Percentiles rank a stretch among this genome's conserved stretches.
Evolutionary conservation across 306 rosid genomes (phyloP).

Genomic region (Trifolium pratense): DNA sequence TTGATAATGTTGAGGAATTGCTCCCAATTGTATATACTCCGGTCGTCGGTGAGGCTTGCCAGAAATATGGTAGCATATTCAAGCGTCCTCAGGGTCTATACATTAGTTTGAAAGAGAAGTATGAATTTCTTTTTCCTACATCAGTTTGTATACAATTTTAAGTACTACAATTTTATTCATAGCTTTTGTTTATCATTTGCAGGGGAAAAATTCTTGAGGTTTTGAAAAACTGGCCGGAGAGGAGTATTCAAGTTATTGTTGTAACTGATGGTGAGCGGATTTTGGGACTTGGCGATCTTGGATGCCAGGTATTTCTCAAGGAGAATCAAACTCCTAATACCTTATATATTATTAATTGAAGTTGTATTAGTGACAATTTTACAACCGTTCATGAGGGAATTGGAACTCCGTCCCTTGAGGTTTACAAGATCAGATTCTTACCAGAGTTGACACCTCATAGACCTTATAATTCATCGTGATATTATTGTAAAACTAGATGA

Average conservation of each 20-base stretch:
- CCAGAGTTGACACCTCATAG: no score
- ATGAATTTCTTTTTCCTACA: slow-evolving; percentile 20
- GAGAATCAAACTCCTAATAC: slow-evolving; percentile 11
- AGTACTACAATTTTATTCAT: slow-evolving; percentile 20
- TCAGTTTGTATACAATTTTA: slow-evolving; percentile 17
- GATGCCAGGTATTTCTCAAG: slow-evolving; percentile 78
- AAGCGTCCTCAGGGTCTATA: slow-evolving; percentile 97
- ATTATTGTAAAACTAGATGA: slow-evolving; percentile 23
- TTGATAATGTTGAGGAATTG: slow-evolving; percentile 85
- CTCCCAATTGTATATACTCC: slow-evolving; percentile 95
- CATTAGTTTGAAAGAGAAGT: slow-evolving; percentile 97
- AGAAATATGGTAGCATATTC: slow-evolving; percentile 95
- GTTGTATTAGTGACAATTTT: no score
- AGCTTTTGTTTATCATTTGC: slow-evolving; percentile 34
- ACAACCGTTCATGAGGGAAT: no score
- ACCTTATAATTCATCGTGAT: slow-evolving; percentile 30
- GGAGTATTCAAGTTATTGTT: slow-evolving; percentile 81
- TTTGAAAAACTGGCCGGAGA: slow-evolving; percentile 95
- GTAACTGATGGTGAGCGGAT: slow-evolving; percentile 97
- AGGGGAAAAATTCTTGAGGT: slow-evolving; percentile 96
- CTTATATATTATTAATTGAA: no score
- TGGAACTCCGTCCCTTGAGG: no score
- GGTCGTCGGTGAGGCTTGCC: slow-evolving; percentile 95
- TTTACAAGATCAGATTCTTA: no score
- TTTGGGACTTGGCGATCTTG: slow-evolving; percentile 97